Evolutionary conservation across 495 filamentous ascomycete genomes (phyloP).

Genomic region (Hypoxylon trugodes): DNA sequence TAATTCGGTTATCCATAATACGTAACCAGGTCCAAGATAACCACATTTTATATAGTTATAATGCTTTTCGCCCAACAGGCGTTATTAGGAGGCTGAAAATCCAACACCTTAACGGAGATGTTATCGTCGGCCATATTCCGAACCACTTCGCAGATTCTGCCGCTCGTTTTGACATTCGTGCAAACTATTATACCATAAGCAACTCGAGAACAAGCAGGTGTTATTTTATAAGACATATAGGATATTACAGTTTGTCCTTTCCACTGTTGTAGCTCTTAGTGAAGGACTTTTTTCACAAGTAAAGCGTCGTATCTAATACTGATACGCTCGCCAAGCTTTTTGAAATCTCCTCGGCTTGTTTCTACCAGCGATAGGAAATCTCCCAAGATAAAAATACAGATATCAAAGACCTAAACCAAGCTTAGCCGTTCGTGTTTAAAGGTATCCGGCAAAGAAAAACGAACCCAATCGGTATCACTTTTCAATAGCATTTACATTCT

Average conservation of each 20-base stretch:
- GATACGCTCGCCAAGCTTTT: neutral
- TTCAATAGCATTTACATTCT: neutral
- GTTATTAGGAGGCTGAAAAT: neutral
- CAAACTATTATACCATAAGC: neutral
- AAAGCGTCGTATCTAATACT: neutral
- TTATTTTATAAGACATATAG: neutral
- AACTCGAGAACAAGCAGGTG: neutral
- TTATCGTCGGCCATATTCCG: neutral
- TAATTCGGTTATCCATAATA: too few species aligned
- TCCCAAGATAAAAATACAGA: neutral
- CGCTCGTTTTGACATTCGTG: neutral
- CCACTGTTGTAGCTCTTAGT: neutral
- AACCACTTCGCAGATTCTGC: neutral
- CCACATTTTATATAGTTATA: too few species aligned
- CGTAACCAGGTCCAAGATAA: too few species aligned
- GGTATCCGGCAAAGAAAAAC: neutral
- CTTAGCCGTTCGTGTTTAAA: neutral
- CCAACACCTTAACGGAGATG: neutral
- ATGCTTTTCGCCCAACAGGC: too few species aligned
- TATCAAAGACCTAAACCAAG: neutral
- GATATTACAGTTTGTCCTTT: neutral
- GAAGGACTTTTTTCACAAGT: neutral
- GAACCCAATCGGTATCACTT: neutral
- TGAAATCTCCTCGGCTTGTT: neutral
- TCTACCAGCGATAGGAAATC: neutral